Base-by-base conservation (phyloP, 164 flowering plant species). In the Vitis rupestris region DNA sequence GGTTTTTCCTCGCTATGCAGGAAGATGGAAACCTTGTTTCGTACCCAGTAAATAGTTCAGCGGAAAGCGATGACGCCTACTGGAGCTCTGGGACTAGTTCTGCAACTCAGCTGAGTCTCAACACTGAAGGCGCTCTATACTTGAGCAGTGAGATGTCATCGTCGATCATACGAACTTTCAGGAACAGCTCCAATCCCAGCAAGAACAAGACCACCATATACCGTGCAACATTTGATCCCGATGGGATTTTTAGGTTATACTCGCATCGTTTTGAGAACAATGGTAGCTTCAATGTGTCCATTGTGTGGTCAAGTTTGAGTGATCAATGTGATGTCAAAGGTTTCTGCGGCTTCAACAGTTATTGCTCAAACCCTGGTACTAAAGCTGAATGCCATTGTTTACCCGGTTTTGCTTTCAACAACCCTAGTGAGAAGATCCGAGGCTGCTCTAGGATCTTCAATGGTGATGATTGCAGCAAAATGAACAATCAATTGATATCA, bases 271-370 rank as follows among this genome's bases (percentile, higher is more conserved):
- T 59, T 3, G 51, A 13, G 15, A 11, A 13, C 12, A 50, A 19
- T 3, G 58, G 63, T 27, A 37, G 29, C 29, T 27, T 17, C 9
- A 52, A 44, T 8, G 4, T 0, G 12, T 37, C 57, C 0, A 9
- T 37, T 2, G 4, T 10, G 51, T 54, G 56, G 59, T 8, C 44
- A 1, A 11, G 13, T 0, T 2, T 27, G 9, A 8, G 47, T 2
- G 56, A 61, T 23, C 23, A 16, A 11, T 76, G 79, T 19, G 7
- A 17, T 1, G 73, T 69, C 10, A 77, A 70, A 30, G 63, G 65
- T 4, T 10, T 69, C n/a, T 77, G 76, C 10, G 76, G 76, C 48
- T 8, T 65, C 6, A 72, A 76, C 29, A 58, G 74, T 37, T 50
- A 53, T 27, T 77, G 76, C 57, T 11, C 56, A 1, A 1, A 2